Conservation (phyloP, 441 rosid genomes). For the Erysimum pusillum region DNA sequence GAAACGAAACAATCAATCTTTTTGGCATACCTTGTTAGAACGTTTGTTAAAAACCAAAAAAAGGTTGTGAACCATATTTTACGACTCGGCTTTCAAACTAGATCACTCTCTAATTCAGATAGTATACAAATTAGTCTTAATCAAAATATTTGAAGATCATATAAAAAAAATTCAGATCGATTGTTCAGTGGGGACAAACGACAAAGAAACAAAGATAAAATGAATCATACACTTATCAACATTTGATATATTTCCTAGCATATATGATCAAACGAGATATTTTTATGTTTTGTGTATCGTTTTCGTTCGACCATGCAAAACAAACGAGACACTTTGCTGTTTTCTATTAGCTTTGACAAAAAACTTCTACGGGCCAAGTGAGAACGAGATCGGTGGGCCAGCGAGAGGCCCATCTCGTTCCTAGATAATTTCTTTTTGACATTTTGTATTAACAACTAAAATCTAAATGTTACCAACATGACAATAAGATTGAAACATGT, state of each 20-base stretch:
- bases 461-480: not conserved
- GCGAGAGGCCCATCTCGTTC: constrained; percentile 40
- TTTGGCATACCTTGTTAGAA: constrained; percentile 10
- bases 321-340: constrained; percentile 46
- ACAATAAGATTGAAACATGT: constrained; percentile 19
- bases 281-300: constrained; percentile 36
- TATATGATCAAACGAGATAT: constrained; percentile 29
- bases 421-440: constrained; percentile 3
- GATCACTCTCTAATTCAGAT: constrained; percentile 7
- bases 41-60: constrained; percentile 1
- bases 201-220: constrained; percentile 33
- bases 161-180: constrained; percentile 18
- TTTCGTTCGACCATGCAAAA: constrained; percentile 47
- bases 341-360: constrained; percentile 40
- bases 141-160: constrained; percentile 19
- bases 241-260: constrained; percentile 25
- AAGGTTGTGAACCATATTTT: constrained; percentile 2
- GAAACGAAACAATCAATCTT: not conserved
- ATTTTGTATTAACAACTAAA: not conserved
- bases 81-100: not conserved
- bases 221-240: constrained; percentile 9
- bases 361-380: constrained; percentile 37
- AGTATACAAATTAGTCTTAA: not conserved
- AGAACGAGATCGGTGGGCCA: constrained; percentile 43
- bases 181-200: constrained; percentile 34